phyloP scores from a whole-genome alignment of 805 yeast species.

The Starmerella geochares region DNA sequence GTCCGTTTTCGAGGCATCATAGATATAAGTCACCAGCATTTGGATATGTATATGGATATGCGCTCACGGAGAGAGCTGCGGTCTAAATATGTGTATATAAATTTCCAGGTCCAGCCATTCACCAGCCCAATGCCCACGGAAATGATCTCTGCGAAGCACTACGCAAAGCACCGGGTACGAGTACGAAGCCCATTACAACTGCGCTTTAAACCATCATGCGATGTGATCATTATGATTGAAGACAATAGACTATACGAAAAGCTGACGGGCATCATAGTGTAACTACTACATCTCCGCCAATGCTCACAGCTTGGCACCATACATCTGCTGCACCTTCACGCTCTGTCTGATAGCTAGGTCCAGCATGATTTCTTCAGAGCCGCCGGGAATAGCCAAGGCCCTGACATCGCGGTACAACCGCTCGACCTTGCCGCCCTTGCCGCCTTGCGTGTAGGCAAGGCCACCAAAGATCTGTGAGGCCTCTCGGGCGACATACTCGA shows the following conservation, averaged over 20 bases:
- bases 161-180: too few species aligned
- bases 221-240: too few species aligned
- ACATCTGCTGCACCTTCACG: slow-evolving; percentile 34
- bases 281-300: too few species aligned
- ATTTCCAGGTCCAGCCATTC: too few species aligned
- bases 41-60: background rate
- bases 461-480: slow-evolving; percentile 40
- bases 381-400: slow-evolving; percentile 40
- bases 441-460: slow-evolving; percentile 37
- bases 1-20: slow-evolving; percentile 19
- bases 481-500: slow-evolving; percentile 38
- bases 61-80: background rate
- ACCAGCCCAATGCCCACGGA: too few species aligned
- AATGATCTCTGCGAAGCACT: too few species aligned
- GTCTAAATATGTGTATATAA: background rate
- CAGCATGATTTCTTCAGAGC: slow-evolving; percentile 39
- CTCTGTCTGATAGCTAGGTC: slow-evolving; percentile 36
- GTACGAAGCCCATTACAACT: too few species aligned
- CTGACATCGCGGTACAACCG: slow-evolving; percentile 38
- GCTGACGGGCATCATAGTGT: too few species aligned
- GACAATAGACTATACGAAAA: too few species aligned
- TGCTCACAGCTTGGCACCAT: slow-evolving; percentile 34
- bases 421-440: slow-evolving; percentile 38
- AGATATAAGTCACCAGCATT: too few species aligned
- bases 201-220: too few species aligned